Evolutionary conservation across 2,329 filamentous ascomycete species (phyloP).

Genomic region (Neopestalotiopsis rosae): DNA sequence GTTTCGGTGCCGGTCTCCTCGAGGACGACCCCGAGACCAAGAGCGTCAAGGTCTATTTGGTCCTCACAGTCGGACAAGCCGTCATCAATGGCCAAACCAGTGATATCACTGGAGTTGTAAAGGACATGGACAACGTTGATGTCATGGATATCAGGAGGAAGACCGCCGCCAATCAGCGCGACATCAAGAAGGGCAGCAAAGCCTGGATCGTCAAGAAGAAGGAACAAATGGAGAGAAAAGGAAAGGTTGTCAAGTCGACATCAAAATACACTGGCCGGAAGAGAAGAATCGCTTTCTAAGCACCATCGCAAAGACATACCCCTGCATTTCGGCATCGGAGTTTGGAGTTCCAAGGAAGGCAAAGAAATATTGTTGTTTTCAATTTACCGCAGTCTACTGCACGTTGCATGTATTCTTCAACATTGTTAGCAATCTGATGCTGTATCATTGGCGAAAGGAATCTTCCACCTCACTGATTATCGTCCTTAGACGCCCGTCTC

Average conservation of each 20-base stretch:
- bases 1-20: slow-evolving; percentile 91
- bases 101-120: slow-evolving; percentile 90
- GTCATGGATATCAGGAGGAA: slow-evolving; percentile 72
- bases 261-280: slow-evolving; percentile 96
- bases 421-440: not conserved
- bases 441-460: not conserved
- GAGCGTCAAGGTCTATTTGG: slow-evolving; percentile 94
- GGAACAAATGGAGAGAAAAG: slow-evolving; percentile 92
- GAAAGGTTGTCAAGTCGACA: slow-evolving; percentile 88
- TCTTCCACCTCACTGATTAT: too few relatives aligned
- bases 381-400: not conserved
- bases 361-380: not conserved
- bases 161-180: slow-evolving; percentile 52
- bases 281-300: slow-evolving; percentile 76
- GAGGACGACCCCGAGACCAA: slow-evolving; percentile 97
- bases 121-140: slow-evolving; percentile 87
- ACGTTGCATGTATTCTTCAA: not conserved
- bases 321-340: slow-evolving; percentile 17
- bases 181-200: slow-evolving; percentile 81
- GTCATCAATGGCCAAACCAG: slow-evolving; percentile 58
- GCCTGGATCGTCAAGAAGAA: slow-evolving; percentile 86
- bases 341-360: not conserved
- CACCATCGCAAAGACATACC: not conserved
- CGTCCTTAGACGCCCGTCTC: too few relatives aligned
- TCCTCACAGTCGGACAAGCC: slow-evolving; percentile 81